A percentile compares a stretch with the other conserved stretches of the same genome.
These are phyloP conservation scores for Neostapfia colusana DNA, from an alignment of 176 grass and related monocot genomes.

Conservation along the genomic window DNA sequence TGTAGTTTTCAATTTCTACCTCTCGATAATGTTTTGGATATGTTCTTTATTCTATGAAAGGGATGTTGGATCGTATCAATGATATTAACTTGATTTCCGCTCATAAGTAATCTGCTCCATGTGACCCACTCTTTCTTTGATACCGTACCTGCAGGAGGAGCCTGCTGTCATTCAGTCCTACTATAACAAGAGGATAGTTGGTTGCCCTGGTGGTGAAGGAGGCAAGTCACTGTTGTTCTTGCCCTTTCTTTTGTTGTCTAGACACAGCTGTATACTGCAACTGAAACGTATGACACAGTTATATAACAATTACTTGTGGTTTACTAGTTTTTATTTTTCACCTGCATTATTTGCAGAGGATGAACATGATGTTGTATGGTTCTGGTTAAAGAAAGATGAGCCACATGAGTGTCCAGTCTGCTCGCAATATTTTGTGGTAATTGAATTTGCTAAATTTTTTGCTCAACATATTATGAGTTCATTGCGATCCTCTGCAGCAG, in stretches of 20 bases:
- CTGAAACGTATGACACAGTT: slow-evolving; percentile 3
- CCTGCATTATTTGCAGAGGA: slow-evolving; percentile 71
- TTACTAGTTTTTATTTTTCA: neutral
- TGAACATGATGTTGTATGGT: slow-evolving; percentile 98
- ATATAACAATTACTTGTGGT: slow-evolving; percentile 1
- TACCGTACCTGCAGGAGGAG: slow-evolving; percentile 64
- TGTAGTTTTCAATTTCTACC: neutral
- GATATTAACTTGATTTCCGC: neutral
- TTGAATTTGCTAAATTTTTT: neutral
- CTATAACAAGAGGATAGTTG: slow-evolving; percentile 95
- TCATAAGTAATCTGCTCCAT: neutral
- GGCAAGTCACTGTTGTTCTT: slow-evolving; percentile 52
- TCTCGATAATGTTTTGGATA: neutral
- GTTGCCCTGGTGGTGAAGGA: slow-evolving; percentile 93
- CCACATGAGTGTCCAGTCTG: slow-evolving; percentile 92
- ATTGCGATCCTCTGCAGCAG: neutral
- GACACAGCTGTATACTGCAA: slow-evolving; percentile 11
- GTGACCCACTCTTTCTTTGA: slow-evolving; percentile 35
- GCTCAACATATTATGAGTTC: slow-evolving; percentile 3
- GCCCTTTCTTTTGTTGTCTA: slow-evolving; percentile 1
- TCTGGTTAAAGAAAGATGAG: slow-evolving; percentile 98
- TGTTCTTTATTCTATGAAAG: slow-evolving; percentile 10
- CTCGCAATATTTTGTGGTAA: slow-evolving; percentile 95
- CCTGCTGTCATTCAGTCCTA: slow-evolving; percentile 88
- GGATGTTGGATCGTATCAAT: neutral